A percentile compares a stretch with the other conserved stretches of the same genome.
Evolutionary conservation across 1,139 yeast genomes (phyloP).

Genomic region (Dujonia santamariae): DNA sequence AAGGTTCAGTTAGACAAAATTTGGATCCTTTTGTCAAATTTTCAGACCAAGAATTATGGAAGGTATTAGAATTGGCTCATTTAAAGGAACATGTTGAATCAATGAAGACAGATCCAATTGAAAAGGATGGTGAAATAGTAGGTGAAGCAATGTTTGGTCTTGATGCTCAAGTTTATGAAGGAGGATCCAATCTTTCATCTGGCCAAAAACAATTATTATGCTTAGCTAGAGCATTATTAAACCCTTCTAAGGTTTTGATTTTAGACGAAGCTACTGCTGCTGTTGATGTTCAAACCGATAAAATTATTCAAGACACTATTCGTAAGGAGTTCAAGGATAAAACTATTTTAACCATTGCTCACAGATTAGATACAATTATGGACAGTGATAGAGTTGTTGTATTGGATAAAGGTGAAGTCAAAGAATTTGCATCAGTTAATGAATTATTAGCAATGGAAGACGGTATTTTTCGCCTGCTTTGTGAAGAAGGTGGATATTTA

Average conservation of each 20-base stretch:
- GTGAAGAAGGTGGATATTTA: conserved; percentile 29
- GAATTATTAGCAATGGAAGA: conserved; percentile 21
- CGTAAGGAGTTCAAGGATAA: conserved; percentile 29
- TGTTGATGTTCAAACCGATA: conserved; percentile 36
- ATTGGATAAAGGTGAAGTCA: conserved; percentile 29
- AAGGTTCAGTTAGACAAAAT: conserved; percentile 33
- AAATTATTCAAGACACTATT: conserved; percentile 32
- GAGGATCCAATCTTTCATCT: conserved; percentile 34
- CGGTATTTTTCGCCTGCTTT: conserved; percentile 29
- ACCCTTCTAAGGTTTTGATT: conserved; percentile 29
- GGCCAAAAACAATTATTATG: conserved; percentile 39
- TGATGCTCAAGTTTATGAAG: conserved; percentile 24
- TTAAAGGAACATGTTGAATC: conserved; percentile 28
- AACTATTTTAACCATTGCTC: conserved; percentile 37
- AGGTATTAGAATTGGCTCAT: conserved; percentile 33
- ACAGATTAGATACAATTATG: conserved; percentile 33
- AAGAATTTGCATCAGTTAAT: conserved; percentile 30
- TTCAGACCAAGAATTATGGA: conserved; percentile 31
- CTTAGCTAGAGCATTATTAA: conserved; percentile 35
- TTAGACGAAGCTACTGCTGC: conserved; percentile 40
- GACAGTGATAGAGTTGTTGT: conserved; percentile 34
- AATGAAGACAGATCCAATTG: conserved; percentile 27
- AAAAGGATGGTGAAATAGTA: conserved; percentile 8
- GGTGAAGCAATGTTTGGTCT: conserved; percentile 24
- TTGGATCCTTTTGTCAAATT: conserved; percentile 32